These are phyloP conservation scores for Trifolium fragiferum DNA, from an alignment of 306 rosid genomes.

Conservation along the genomic window DNA sequence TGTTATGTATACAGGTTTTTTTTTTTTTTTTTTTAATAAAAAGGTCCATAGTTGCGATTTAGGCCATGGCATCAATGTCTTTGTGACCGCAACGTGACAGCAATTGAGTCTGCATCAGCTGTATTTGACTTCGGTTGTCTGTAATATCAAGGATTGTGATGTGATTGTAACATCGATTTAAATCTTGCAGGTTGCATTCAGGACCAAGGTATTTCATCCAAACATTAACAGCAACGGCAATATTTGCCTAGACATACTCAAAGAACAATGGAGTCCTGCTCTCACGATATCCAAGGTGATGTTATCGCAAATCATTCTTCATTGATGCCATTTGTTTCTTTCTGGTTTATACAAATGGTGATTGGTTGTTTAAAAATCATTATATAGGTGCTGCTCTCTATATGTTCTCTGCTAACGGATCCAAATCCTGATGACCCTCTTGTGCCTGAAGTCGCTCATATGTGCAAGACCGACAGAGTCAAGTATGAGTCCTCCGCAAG, in stretches of 20 bases:
- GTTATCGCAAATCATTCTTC: constrained; percentile 17
- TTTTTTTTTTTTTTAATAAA: background rate
- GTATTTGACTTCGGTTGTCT: background rate
- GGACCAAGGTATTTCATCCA: constrained; percentile 93
- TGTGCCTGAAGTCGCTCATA: constrained; percentile 93
- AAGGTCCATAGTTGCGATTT: background rate
- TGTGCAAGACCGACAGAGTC: constrained; percentile 76
- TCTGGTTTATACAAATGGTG: constrained; percentile 7
- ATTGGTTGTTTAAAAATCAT: constrained; percentile 28
- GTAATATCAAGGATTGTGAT: background rate
- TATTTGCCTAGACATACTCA: constrained; percentile 89
- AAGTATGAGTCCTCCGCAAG: constrained; percentile 85
- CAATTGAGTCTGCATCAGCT: background rate
- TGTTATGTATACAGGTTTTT: background rate
- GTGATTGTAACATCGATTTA: background rate
- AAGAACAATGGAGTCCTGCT: constrained; percentile 99
- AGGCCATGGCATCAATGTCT: background rate
- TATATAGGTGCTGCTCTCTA: constrained; percentile 76
- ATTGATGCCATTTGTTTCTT: constrained; percentile 12
- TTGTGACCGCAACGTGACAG: background rate
- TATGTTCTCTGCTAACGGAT: constrained; percentile 85
- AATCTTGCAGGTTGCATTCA: constrained; percentile 77
- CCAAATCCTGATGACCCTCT: constrained; percentile 96
- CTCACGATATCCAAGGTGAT: constrained; percentile 91
- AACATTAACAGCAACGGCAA: constrained; percentile 87